Conservation (phyloP, 164 flowering plant species). For the Berberis vulgaris region DNA sequence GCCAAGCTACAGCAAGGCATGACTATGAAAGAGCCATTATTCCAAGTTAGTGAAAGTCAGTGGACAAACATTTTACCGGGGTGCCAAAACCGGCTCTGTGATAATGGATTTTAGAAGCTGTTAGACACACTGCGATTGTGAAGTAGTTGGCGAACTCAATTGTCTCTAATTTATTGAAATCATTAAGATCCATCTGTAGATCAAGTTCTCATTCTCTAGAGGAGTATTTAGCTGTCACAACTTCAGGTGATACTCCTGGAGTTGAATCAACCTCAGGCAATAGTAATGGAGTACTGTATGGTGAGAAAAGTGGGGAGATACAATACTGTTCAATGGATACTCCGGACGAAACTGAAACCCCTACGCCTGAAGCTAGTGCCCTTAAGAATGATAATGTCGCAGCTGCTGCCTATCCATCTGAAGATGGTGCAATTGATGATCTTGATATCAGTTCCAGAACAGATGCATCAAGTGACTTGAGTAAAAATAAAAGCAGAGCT, state of each 20-base stretch:
- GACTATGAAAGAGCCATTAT: constrained; percentile 47
- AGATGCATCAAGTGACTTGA: neutral
- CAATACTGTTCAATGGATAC: neutral
- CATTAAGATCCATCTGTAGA: constrained; percentile 41
- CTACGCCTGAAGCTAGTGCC: neutral
- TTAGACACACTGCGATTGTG: constrained; percentile 24
- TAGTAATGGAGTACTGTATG: neutral
- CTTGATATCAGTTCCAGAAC: neutral
- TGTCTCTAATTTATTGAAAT: constrained; percentile 36
- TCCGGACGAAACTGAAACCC: neutral
- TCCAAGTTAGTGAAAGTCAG: constrained; percentile 55
- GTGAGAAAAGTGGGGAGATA: neutral
- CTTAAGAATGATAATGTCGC: neutral
- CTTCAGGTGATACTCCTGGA: neutral
- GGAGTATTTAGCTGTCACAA: constrained; percentile 1
- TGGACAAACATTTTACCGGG: constrained; percentile 56
- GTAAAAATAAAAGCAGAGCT: neutral
- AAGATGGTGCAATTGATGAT: neutral
- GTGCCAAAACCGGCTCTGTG: constrained; percentile 31
- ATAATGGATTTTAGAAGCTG: constrained; percentile 30
- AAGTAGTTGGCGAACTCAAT: constrained; percentile 36
- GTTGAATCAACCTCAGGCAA: constrained; percentile 2
- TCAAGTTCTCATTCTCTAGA: constrained; percentile 7
- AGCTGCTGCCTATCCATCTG: neutral
- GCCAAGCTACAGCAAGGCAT: constrained; percentile 37